Base-by-base conservation (phyloP, 768 basidiomycete genomes). In the Suillus luteus region DNA sequence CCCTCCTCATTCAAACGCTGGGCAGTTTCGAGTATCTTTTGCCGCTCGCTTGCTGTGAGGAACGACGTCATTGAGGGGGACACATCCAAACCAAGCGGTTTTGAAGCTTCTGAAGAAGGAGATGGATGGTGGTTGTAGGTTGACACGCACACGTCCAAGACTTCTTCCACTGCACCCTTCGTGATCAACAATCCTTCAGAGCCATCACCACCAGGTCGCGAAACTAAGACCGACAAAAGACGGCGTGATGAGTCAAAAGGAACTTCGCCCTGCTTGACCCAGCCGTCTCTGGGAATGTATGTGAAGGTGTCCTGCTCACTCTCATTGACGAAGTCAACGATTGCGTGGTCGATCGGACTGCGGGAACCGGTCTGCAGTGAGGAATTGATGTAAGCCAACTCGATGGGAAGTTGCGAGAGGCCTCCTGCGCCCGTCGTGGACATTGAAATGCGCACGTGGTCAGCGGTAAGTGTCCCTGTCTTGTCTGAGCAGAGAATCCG, bases 401-500 rank as follows among this genome's bases (percentile, higher is more conserved):
- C 63, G 46, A 68, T 61, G 5, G 71, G 75, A 49, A 73, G 68
- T 33, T 65, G 68, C 2, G 73, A 70, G 15, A 60, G 27, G 63
- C 70, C 70, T 49, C 73, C 71, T 48, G 51, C 59, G 44, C 24
- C 33, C 24, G 72, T 59, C 4, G 75, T 66, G 61, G 66, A 75
- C 69, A 65, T 75, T 59, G 65, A 79, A 73, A 61, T 76, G 60
- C 82, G 80, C 73, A 76, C 73, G 22, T 68, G 67, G 64, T 75
- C 74, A 44, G 71, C 73, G 10, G 84, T 85, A 37, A 85, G 71
- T 17, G 87, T 89, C 31, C 87, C 87, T 1, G 87, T 89, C 72
- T 88, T 88, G 72, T 89, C 87, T 27, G 85, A 86, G 70, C 87
- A 88, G 60, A 82, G 70, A 57, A 81, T 69, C 61, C 75, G 77